These are phyloP conservation scores for Penicillium sp. DNA, from an alignment of 2,329 filamentous ascomycete genomes.

Conservation along the genomic window DNA sequence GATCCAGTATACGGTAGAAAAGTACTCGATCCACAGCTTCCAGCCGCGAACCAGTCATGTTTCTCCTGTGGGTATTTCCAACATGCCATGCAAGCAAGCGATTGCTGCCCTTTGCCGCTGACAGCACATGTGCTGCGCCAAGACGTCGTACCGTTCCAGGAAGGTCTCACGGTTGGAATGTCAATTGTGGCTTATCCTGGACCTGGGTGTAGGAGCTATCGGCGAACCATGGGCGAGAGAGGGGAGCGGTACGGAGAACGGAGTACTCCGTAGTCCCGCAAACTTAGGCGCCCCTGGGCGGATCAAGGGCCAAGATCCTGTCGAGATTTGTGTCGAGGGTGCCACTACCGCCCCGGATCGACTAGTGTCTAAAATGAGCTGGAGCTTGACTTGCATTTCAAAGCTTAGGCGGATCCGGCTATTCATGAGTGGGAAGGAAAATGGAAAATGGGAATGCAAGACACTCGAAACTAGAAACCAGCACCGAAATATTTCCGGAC, in stretches of 20 bases:
- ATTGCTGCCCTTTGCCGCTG: conserved; percentile 6
- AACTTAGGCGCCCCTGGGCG: conserved; percentile 26
- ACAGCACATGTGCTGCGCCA: conserved; percentile 1
- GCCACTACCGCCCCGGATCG: conserved; percentile 29
- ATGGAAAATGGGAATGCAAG: neutral
- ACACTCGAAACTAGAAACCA: neutral
- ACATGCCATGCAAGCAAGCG: neutral
- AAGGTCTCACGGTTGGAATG: conserved; percentile 11
- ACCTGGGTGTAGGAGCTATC: neutral
- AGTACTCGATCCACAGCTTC: neutral
- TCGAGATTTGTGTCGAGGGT: conserved; percentile 12
- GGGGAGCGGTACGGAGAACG: neutral
- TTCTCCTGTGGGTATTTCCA: neutral
- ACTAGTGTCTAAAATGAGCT: conserved; percentile 7
- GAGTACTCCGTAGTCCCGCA: conserved; percentile 3
- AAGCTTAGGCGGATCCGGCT: neutral
- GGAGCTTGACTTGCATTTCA: neutral
- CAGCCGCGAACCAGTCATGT: too few species aligned
- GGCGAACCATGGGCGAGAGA: conserved; percentile 16
- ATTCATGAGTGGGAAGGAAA: neutral
- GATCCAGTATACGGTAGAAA: neutral
- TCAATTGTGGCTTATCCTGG: conserved; percentile 1
- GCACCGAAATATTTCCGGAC: neutral
- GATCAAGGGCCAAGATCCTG: conserved; percentile 26
- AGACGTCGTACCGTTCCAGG: conserved; percentile 10